Percentiles rank a stretch among this genome's conserved stretches.
phyloP scores from a whole-genome alignment of 495 filamentous ascomycete genomes.

The Immersiella caudata region DNA sequence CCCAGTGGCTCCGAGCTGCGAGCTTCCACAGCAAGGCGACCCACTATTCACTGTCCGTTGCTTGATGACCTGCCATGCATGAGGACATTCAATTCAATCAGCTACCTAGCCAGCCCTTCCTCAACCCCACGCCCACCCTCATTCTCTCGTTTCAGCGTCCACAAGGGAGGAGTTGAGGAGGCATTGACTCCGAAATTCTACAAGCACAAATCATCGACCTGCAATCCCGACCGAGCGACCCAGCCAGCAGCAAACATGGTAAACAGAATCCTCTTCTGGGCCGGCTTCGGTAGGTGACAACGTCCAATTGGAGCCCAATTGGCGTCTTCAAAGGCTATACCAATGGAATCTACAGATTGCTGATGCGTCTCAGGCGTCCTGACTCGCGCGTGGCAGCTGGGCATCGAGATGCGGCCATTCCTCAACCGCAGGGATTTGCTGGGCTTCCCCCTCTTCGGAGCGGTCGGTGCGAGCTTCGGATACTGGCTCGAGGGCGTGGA shows the following conservation, averaged over 20 bases:
- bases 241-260: constrained; percentile 48
- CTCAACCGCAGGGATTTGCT: constrained; percentile 75
- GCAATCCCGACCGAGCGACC: background rate
- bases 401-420: constrained; percentile 96
- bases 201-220: background rate
- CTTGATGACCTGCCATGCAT: background rate
- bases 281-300: constrained; percentile 80
- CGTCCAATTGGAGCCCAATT: constrained; percentile 22
- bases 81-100: background rate
- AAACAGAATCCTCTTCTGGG: constrained; percentile 89
- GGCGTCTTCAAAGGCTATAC: background rate
- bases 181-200: background rate
- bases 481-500: constrained; percentile 94
- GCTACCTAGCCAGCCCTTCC: background rate
- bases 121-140: constrained; percentile 5
- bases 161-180: constrained; percentile 20
- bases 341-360: background rate
- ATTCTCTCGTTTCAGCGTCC: background rate
- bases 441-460: constrained; percentile 90
- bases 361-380: constrained; percentile 66
- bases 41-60: background rate
- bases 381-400: constrained; percentile 92
- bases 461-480: constrained; percentile 84
- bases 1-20: background rate
- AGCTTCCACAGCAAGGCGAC: background rate